Evolutionary conservation across 192 early-diverging fungal genomes (phyloP).

Genomic region (Podila verticillata): DNA sequence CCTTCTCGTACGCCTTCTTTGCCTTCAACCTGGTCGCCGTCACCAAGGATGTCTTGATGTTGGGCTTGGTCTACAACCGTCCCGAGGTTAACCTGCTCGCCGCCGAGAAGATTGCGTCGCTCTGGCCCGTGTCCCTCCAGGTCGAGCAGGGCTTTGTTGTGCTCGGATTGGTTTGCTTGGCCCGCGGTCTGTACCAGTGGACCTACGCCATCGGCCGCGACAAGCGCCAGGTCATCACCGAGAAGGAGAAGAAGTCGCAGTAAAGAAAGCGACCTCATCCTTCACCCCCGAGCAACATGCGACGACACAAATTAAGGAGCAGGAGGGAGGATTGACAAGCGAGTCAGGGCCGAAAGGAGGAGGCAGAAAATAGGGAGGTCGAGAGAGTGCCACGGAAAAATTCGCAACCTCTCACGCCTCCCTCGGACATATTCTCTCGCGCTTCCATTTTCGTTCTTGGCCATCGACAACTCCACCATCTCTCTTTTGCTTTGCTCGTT

Average conservation of each 20-base stretch:
- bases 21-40: background rate
- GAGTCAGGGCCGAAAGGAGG: background rate
- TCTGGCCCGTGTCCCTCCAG: constrained; percentile 25
- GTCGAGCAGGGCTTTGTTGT: constrained; percentile 27
- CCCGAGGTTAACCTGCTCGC: constrained; percentile 25
- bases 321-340: background rate
- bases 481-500: background rate
- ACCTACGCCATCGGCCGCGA: constrained; percentile 49
- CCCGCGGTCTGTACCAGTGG: constrained; percentile 41
- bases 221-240: constrained; percentile 46
- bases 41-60: constrained; percentile 42
- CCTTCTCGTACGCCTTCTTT: constrained; percentile 9
- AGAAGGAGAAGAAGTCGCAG: constrained; percentile 39
- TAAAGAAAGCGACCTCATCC: constrained; percentile 9
- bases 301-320: too few relatives aligned
- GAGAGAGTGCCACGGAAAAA: too few relatives aligned
- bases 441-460: background rate
- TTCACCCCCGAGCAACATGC: background rate
- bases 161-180: constrained; percentile 10
- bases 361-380: background rate
- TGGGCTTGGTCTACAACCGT: constrained; percentile 13
- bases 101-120: constrained; percentile 24
- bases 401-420: too few relatives aligned
- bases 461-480: background rate
- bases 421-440: background rate